Percentiles rank a stretch among this genome's conserved stretches.
Evolutionary conservation across 2,329 filamentous ascomycete species (phyloP).

Genomic region (Verticillium albo-atrum): DNA sequence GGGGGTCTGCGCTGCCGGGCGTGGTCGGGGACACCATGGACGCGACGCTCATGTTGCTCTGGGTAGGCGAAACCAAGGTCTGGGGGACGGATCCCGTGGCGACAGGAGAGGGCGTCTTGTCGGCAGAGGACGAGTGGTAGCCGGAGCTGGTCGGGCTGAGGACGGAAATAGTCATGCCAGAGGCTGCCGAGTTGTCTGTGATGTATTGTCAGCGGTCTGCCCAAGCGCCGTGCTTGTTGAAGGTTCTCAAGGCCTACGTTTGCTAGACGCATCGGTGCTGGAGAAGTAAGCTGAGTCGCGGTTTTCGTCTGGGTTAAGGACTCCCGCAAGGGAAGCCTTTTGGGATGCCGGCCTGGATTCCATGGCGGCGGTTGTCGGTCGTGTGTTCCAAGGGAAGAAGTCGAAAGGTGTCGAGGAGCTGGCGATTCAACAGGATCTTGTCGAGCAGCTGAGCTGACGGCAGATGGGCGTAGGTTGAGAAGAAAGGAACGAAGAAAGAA

Average conservation of each 20-base stretch:
- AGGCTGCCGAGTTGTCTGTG: conserved; percentile 40
- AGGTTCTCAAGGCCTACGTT: conserved; percentile 24
- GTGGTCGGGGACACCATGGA: conserved; percentile 61
- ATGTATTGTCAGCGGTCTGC: conserved; percentile 9
- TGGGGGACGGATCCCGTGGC: conserved; percentile 46
- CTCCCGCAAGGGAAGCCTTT: conserved; percentile 45
- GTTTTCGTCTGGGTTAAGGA: conserved; percentile 46
- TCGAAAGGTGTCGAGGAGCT: not conserved
- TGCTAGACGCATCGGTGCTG: conserved; percentile 37
- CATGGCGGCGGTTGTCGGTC: conserved; percentile 22
- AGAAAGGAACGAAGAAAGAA: not conserved
- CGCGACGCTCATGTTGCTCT: conserved; percentile 60
- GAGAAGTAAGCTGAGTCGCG: conserved; percentile 40
- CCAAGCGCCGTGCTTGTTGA: not conserved
- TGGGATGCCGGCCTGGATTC: conserved; percentile 34
- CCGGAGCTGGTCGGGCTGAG: conserved; percentile 29
- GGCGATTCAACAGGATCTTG: not conserved
- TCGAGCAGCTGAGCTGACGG: not conserved
- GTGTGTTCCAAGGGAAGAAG: not conserved
- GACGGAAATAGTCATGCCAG: conserved; percentile 19
- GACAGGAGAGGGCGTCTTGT: conserved; percentile 61
- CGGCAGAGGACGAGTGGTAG: conserved; percentile 46
- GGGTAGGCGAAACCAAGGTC: conserved; percentile 49
- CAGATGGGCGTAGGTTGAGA: not conserved
- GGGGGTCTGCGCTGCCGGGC: conserved; percentile 35